phyloP scores from a whole-genome alignment of 768 basidiomycete species.

The Xerocomellus amylosporus region DNA sequence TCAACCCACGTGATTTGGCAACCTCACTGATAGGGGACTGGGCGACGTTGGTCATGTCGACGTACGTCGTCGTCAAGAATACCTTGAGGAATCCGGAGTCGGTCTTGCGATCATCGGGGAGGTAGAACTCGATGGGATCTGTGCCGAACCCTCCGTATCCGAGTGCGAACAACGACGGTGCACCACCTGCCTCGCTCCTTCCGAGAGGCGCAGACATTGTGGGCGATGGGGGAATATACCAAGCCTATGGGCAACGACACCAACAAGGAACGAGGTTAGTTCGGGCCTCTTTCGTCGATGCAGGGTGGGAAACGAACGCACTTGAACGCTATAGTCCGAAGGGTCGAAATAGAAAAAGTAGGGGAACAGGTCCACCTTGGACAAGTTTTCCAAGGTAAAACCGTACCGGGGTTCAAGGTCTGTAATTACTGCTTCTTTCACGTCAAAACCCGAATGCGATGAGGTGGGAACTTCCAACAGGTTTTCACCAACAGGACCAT shows the following conservation, averaged over 20 bases:
- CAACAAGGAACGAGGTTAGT: neutral
- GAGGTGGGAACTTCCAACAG: conserved; percentile 2
- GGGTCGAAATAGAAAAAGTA: conserved; percentile 27
- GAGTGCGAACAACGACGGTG: conserved; percentile 17
- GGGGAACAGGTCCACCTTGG: conserved; percentile 18
- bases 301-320: neutral
- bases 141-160: conserved; percentile 22
- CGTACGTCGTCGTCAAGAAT: conserved; percentile 19
- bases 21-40: conserved; percentile 7
- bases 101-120: neutral
- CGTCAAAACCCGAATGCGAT: neutral
- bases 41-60: conserved; percentile 15
- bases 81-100: conserved; percentile 25
- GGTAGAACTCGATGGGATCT: conserved; percentile 18
- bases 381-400: conserved; percentile 17
- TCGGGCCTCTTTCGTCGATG: neutral
- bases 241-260: conserved; percentile 2
- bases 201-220: conserved; percentile 11
- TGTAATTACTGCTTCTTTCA: conserved; percentile 13
- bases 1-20: neutral
- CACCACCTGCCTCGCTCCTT: neutral
- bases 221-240: conserved; percentile 13
- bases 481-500: conserved; percentile 9
- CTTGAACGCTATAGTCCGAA: conserved; percentile 18
- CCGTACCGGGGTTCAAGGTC: conserved; percentile 12